Evolutionary conservation across 2,329 filamentous ascomycete genomes (phyloP).

Genomic region (Bipolaris zeicola): DNA sequence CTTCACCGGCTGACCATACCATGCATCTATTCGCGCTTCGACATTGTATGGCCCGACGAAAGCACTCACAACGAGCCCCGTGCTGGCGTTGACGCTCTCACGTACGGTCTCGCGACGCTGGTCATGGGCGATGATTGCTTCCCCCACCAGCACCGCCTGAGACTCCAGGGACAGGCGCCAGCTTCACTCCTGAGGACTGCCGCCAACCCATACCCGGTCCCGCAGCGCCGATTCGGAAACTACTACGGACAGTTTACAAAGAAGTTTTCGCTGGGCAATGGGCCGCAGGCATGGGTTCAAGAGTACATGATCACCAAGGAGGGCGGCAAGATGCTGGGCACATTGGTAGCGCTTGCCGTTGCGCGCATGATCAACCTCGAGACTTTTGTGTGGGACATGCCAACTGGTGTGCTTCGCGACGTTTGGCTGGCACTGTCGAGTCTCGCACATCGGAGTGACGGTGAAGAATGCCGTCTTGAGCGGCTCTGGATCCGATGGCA

Average conservation of each 20-base stretch:
- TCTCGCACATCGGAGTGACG: slow-evolving; percentile 65
- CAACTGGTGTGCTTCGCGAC: slow-evolving; percentile 79
- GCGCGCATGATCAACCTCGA: slow-evolving; percentile 82
- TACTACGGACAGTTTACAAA: slow-evolving; percentile 79
- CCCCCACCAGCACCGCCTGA: slow-evolving; percentile 49
- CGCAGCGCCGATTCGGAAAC: slow-evolving; percentile 64
- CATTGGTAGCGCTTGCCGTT: slow-evolving; percentile 77
- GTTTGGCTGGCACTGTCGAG: slow-evolving; percentile 81
- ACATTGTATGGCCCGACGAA: slow-evolving; percentile 85
- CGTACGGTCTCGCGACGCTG: slow-evolving; percentile 79
- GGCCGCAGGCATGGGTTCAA: slow-evolving; percentile 75
- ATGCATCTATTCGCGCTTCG: slow-evolving; percentile 82
- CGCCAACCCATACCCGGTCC: slow-evolving; percentile 42
- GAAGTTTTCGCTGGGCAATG: slow-evolving; percentile 86
- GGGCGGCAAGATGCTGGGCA: slow-evolving; percentile 86
- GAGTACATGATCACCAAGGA: slow-evolving; percentile 85
- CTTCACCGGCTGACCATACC: slow-evolving; percentile 77
- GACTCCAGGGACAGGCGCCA: slow-evolving; percentile 24
- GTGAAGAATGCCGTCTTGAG: slow-evolving; percentile 69
- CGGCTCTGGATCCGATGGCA: slow-evolving; percentile 84
- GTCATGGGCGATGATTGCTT: slow-evolving; percentile 74
- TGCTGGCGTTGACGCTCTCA: slow-evolving; percentile 79
- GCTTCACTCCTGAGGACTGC: slow-evolving; percentile 13
- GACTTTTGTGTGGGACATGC: slow-evolving; percentile 88
- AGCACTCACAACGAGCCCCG: slow-evolving; percentile 67